Conservation (phyloP, 108 stramenopile species). For the Mediolabrus comicus region DNA sequence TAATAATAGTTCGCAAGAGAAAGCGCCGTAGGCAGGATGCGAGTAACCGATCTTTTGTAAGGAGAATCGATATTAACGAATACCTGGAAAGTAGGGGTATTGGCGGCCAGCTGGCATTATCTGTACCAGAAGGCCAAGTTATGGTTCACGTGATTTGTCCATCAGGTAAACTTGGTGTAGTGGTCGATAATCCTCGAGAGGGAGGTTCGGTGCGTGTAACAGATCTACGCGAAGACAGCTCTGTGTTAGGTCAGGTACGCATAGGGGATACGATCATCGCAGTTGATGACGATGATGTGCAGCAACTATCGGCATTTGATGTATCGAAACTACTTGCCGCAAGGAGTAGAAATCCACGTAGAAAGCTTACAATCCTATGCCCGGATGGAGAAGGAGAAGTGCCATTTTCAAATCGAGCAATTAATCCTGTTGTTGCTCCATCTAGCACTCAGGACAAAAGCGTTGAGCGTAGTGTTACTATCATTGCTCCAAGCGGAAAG, state of each 20-base stretch:
- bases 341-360: slow-evolving; percentile 8
- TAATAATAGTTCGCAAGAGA: not conserved
- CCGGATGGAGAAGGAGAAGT: not conserved
- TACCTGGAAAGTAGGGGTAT: not conserved
- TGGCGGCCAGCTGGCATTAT: not conserved
- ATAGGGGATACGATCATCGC: slow-evolving; percentile 70
- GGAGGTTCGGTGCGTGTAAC: slow-evolving; percentile 48
- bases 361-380: slow-evolving; percentile 7
- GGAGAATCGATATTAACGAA: not conserved
- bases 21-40: not conserved
- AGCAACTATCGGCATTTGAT: slow-evolving; percentile 6
- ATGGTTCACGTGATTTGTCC: slow-evolving; percentile 7
- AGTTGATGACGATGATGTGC: slow-evolving; percentile 65
- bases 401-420: not conserved
- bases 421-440: not conserved
- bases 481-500: slow-evolving; percentile 13
- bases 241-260: slow-evolving; percentile 47
- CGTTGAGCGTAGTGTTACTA: not conserved
- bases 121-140: not conserved
- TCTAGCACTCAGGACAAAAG: not conserved
- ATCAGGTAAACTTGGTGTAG: slow-evolving; percentile 24
- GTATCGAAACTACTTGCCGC: slow-evolving; percentile 7
- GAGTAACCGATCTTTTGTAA: not conserved
- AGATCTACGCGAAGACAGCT: slow-evolving; percentile 46
- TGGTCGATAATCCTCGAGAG: not conserved